Evolutionary conservation across 495 filamentous ascomycete species (phyloP).

Genomic region (Terfezia claveryi): DNA sequence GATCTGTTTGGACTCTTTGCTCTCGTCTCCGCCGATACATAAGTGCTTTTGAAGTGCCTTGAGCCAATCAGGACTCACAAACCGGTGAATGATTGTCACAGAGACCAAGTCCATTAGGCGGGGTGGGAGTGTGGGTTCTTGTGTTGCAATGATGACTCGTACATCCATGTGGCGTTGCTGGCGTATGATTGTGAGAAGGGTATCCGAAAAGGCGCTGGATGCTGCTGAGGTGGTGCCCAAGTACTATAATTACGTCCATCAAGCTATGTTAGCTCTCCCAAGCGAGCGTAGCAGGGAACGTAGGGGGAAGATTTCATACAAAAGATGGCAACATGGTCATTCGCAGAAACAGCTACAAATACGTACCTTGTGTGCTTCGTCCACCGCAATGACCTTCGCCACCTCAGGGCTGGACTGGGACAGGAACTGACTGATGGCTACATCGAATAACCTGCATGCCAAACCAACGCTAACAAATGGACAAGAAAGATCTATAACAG

Average conservation of each 20-base stretch:
- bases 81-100: conserved; percentile 50
- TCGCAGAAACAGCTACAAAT: not conserved
- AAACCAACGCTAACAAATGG: conserved; percentile 43
- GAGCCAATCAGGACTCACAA: conserved; percentile 49
- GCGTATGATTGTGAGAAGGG: conserved; percentile 38
- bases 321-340: not conserved
- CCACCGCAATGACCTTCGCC: conserved; percentile 13
- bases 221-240: conserved; percentile 24
- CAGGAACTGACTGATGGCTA: conserved; percentile 34
- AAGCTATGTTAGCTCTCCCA: too few relatives aligned
- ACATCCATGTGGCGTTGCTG: conserved; percentile 46
- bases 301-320: not conserved
- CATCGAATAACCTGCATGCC: conserved; percentile 48
- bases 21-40: conserved; percentile 6
- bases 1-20: conserved; percentile 4
- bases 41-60: conserved; percentile 34
- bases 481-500: conserved; percentile 53
- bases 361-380: conserved; percentile 17
- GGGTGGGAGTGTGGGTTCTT: conserved; percentile 55
- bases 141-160: conserved; percentile 48
- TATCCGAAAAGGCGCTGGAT: conserved; percentile 33
- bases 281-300: too few relatives aligned
- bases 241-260: conserved; percentile 21
- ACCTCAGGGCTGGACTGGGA: conserved; percentile 14
- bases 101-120: conserved; percentile 48